These are phyloP conservation scores for Amoebophrya sp. DNA, from an alignment of 169 alveolate genomes.

Conservation along the genomic window DNA sequence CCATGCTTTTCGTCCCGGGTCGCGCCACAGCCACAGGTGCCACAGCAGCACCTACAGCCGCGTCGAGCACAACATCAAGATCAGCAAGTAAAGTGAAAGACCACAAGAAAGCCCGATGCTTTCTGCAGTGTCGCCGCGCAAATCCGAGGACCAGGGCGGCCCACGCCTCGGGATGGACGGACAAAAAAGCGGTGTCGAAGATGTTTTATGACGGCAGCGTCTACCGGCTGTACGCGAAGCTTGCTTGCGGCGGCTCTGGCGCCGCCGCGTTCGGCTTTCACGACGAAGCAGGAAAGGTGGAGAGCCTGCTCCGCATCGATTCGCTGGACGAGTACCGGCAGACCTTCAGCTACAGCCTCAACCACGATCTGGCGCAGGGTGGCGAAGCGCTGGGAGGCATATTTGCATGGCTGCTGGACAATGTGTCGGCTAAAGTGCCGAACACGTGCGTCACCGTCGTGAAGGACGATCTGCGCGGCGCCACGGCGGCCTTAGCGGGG, in stretches of 20 bases:
- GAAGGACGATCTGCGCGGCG: constrained; percentile 3
- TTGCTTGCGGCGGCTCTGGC: not conserved
- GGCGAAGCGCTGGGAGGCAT: not conserved
- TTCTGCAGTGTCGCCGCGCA: not conserved
- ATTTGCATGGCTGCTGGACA: not conserved
- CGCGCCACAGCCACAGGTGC: no score
- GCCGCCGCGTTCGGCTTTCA: not conserved
- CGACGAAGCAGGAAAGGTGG: not conserved
- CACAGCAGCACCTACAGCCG: no score
- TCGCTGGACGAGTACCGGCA: not conserved
- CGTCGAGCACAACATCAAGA: no score
- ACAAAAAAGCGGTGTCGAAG: not conserved
- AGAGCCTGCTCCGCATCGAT: not conserved
- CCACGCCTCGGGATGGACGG: not conserved
- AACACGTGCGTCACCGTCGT: not conserved
- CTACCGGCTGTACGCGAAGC: not conserved
- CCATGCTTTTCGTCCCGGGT: not conserved
- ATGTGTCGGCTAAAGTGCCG: not conserved
- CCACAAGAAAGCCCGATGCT: not conserved
- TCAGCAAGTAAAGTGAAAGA: no score
- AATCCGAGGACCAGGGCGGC: not conserved
- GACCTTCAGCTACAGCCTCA: not conserved
- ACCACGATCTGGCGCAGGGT: constrained; percentile 20
- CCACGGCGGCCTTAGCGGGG: not conserved
- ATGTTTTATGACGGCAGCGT: not conserved